Evolutionary conservation across 306 rosid species (phyloP).

Genomic region (Crataegus laevigata): DNA sequence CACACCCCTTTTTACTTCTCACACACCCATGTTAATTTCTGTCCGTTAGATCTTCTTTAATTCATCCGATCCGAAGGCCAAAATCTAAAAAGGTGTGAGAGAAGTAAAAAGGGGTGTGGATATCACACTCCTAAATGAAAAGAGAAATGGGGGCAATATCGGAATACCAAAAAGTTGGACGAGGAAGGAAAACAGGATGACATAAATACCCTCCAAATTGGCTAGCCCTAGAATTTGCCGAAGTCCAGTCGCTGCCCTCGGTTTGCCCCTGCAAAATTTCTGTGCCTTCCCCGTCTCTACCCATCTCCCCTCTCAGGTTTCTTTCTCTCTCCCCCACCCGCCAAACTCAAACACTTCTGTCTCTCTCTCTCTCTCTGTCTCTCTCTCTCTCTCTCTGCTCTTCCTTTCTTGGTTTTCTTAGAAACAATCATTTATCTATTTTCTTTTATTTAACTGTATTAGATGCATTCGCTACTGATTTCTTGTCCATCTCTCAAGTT

Average conservation of each 20-base stretch:
- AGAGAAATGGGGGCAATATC: background rate
- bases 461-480: background rate
- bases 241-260: conserved; percentile 9
- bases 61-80: too few species aligned
- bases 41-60: too few species aligned
- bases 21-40: too few species aligned
- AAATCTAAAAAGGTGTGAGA: too few species aligned
- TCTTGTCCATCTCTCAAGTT: background rate
- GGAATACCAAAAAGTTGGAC: background rate
- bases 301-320: conserved; percentile 33
- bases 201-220: conserved; percentile 27
- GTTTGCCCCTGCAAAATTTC: conserved; percentile 20
- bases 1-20: too few species aligned
- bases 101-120: too few species aligned
- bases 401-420: background rate
- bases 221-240: conserved; percentile 18
- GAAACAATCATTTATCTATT: background rate
- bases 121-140: too few species aligned
- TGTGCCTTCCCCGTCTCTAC: conserved; percentile 21
- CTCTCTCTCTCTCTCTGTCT: background rate
- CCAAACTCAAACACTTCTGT: conserved; percentile 7
- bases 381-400: background rate
- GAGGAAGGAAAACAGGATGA: conserved; percentile 5
- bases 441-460: background rate
- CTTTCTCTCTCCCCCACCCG: conserved; percentile 26